Conservation (phyloP, 208 protist genomes). For the Trypanosoma grayi region DNA sequence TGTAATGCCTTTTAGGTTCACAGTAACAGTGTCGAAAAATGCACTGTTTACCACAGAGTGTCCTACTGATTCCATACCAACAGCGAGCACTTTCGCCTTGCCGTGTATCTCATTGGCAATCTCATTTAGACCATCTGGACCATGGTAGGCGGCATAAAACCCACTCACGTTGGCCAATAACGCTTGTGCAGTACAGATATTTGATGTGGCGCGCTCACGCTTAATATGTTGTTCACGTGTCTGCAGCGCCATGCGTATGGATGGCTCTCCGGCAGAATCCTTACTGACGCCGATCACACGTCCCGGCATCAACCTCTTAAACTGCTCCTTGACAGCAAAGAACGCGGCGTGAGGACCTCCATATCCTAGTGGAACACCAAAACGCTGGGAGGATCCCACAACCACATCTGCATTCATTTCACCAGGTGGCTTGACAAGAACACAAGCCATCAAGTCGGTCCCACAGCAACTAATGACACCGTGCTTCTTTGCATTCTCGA, state of each 20-base stretch:
- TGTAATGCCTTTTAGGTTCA: constrained; percentile 47
- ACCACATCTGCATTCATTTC: constrained; percentile 96
- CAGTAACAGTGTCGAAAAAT: constrained; percentile 92
- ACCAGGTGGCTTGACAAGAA: constrained; percentile 90
- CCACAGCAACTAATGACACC: constrained; percentile 76
- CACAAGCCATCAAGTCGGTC: constrained; percentile 94
- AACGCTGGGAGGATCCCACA: constrained; percentile 93
- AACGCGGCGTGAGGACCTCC: constrained; percentile 98
- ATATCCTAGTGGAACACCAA: constrained; percentile 94
- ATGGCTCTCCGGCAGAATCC: constrained; percentile 87
- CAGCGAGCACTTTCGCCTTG: constrained; percentile 72
- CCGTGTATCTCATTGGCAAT: constrained; percentile 92
- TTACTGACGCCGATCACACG: constrained; percentile 96
- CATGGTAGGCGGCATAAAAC: constrained; percentile 98
- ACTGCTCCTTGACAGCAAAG: constrained; percentile 87
- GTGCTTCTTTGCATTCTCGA: constrained; percentile 51
- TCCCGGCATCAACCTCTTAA: constrained; percentile 93
- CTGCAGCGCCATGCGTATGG: constrained; percentile 97
- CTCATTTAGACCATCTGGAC: constrained; percentile 92
- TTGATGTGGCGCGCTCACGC: constrained; percentile 93
- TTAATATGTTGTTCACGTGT: constrained; percentile 99
- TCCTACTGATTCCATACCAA: constrained; percentile 84
- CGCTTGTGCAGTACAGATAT: constrained; percentile 98
- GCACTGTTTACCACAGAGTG: constrained; percentile 42
- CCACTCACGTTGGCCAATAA: constrained; percentile 96